A percentile compares a stretch with the other conserved stretches of the same genome.
Conservation (phyloP, 306 rosid genomes). For the Rosa persica region DNA sequence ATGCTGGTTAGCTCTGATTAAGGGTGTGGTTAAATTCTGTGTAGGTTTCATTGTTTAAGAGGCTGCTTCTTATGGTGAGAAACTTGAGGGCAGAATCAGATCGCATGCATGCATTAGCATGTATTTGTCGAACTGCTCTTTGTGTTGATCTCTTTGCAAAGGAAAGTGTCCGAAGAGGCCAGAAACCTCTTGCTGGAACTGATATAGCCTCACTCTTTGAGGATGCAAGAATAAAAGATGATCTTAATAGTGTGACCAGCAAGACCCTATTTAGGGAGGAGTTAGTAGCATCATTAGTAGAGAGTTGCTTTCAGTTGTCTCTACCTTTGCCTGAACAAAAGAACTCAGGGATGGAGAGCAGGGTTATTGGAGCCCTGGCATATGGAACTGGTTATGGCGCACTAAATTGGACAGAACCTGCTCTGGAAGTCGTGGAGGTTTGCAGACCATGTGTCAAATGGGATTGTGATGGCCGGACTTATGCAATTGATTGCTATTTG, state of each 20-base stretch:
- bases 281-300: constrained; percentile 94
- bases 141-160: constrained; percentile 98
- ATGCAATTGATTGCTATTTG: constrained; percentile 95
- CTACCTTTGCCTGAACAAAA: constrained; percentile 96
- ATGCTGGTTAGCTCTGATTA: background rate
- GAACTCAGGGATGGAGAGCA: constrained; percentile 89
- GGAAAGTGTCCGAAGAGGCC: constrained; percentile 98
- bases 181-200: constrained; percentile 97
- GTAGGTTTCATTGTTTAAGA: constrained; percentile 92
- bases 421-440: constrained; percentile 97
- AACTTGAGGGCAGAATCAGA: constrained; percentile 98
- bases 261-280: constrained; percentile 95
- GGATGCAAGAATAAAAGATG: constrained; percentile 85
- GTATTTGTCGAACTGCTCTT: constrained; percentile 97
- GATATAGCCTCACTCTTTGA: constrained; percentile 98
- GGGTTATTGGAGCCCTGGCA: constrained; percentile 99
- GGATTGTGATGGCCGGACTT: constrained; percentile 98
- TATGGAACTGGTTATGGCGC: constrained; percentile 99
- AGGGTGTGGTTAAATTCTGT: constrained; percentile 12
- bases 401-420: constrained; percentile 96
- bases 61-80: constrained; percentile 92
- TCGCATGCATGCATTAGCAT: constrained; percentile 97
- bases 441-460: constrained; percentile 97
- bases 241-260: constrained; percentile 81
- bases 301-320: constrained; percentile 98